phyloP scores from a whole-genome alignment of 495 filamentous ascomycete genomes.

The Podospora didyma region DNA sequence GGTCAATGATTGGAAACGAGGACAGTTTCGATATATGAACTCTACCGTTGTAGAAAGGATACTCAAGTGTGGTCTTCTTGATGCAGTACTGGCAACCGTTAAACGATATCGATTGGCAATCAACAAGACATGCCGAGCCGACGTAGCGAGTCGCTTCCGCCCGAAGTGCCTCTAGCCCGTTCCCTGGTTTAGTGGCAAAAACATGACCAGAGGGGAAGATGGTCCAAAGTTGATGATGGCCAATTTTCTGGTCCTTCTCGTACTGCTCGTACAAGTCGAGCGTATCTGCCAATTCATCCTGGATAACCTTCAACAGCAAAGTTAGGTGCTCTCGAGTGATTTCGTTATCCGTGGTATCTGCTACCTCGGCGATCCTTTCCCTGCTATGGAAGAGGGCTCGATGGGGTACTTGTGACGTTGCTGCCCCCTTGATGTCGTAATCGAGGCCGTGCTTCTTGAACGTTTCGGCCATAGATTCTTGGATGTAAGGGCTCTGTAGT shows the following conservation, averaged over 20 bases:
- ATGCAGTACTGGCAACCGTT: neutral
- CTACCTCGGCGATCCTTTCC: constrained; percentile 10
- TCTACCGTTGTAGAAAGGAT: neutral
- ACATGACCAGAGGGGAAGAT: constrained; percentile 8
- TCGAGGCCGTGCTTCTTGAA: constrained; percentile 4
- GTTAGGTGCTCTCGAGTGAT: constrained; percentile 6
- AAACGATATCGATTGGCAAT: neutral
- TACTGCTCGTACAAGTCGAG: constrained; percentile 9
- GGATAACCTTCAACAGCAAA: constrained; percentile 4
- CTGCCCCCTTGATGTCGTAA: constrained; percentile 2
- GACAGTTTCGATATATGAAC: neutral
- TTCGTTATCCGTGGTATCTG: constrained; percentile 8
- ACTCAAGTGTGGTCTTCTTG: neutral
- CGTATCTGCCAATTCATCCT: constrained; percentile 8
- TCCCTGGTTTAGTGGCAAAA: neutral
- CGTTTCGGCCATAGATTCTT: constrained; percentile 5
- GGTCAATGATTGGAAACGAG: neutral
- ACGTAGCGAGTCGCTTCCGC: neutral
- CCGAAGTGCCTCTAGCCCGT: neutral
- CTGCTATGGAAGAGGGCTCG: constrained; percentile 9
- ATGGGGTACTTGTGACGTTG: constrained; percentile 4
- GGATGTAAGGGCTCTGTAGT: constrained; percentile 10
- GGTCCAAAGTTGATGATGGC: constrained; percentile 12
- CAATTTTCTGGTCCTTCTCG: constrained; percentile 9
- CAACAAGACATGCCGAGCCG: neutral